These are phyloP conservation scores for Ogataea siamensis DNA, from an alignment of 805 yeast species.

Conservation along the genomic window DNA sequence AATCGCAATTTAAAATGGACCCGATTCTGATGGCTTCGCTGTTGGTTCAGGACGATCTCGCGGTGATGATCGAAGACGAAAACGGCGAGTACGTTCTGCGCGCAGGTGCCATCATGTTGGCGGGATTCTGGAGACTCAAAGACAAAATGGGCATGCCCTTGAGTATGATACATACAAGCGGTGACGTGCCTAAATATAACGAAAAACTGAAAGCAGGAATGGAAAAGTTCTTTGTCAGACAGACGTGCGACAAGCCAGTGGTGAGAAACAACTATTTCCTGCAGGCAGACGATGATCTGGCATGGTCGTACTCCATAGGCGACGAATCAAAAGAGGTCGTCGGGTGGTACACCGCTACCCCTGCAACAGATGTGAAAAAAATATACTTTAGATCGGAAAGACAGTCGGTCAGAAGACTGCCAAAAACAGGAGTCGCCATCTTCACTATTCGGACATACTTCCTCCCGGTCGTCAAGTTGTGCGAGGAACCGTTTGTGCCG, in stretches of 20 bases:
- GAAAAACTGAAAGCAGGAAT: constrained; percentile 58
- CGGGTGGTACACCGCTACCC: constrained; percentile 63
- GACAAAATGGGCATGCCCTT: constrained; percentile 59
- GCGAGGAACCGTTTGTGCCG: constrained; percentile 61
- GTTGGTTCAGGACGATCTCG: constrained; percentile 64
- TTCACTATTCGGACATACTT: constrained; percentile 68
- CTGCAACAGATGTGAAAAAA: constrained; percentile 45
- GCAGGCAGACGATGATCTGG: constrained; percentile 60
- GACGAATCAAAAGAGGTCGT: constrained; percentile 48
- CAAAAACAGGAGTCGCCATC: constrained; percentile 53
- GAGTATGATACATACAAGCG: constrained; percentile 57
- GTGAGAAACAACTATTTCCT: constrained; percentile 64
- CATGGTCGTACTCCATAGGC: constrained; percentile 67
- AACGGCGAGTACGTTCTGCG: constrained; percentile 56
- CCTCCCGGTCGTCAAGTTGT: constrained; percentile 50
- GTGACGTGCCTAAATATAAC: constrained; percentile 66
- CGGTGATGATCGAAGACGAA: constrained; percentile 59
- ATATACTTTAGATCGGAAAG: constrained; percentile 62
- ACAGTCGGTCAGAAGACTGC: constrained; percentile 60
- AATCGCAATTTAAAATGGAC: constrained; percentile 41
- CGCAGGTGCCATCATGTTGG: constrained; percentile 61
- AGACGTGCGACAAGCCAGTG: constrained; percentile 60
- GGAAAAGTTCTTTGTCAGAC: constrained; percentile 62
- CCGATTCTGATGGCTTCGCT: constrained; percentile 59
- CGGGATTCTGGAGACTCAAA: constrained; percentile 68